Evolutionary conservation across 257 asterid species (phyloP), one percentile per base, ranked within the genome.

Genomic region (Striga asiatica): DNA sequence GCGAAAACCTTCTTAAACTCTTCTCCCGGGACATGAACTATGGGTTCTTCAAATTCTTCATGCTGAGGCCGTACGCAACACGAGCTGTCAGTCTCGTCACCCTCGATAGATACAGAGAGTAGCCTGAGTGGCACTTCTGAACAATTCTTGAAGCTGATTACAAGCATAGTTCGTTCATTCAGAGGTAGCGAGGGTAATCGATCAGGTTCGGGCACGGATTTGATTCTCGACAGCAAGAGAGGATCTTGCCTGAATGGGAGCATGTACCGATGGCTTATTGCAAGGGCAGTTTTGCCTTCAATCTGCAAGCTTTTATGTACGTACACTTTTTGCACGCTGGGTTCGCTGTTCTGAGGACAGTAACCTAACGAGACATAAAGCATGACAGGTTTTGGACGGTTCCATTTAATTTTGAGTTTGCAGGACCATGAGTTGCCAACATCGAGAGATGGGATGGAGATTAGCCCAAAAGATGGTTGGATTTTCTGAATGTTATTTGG

Each of bases 331-430:
- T 81, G 96, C 57, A 72, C 48, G 67, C 72, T 77, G 49, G 72
- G 62, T 62, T 88, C 96, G 17, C 70, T 73, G n/a, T 61, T 60
- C 63, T 71, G 72, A 60, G 94, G 82, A 60, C 61, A 71, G 72
- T 92, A 92, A 62, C 97, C 91, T 71, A 92, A 66, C 11, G 99
- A 92, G 67, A 82, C 97, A 43, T 78, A 92, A 27, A 92, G 79
- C 97, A 92, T 84, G 58, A 92, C 67, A 23, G 99, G 99, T 75
- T 92, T 92, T 25, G 99, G 94, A 32, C 95, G 94, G 62, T 88
- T 84, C 99, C 99, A 92, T 76, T 73, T 82, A 56, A 92, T 92
- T 67, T 84, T 79, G 54, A 92, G 86, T 70, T 76, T 79, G 85
- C 97, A 82, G 53, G 91, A 88, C 99, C 99, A 92, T 5, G 73